phyloP scores from a whole-genome alignment of 805 yeast genomes.

The Sungouiella blattae region DNA sequence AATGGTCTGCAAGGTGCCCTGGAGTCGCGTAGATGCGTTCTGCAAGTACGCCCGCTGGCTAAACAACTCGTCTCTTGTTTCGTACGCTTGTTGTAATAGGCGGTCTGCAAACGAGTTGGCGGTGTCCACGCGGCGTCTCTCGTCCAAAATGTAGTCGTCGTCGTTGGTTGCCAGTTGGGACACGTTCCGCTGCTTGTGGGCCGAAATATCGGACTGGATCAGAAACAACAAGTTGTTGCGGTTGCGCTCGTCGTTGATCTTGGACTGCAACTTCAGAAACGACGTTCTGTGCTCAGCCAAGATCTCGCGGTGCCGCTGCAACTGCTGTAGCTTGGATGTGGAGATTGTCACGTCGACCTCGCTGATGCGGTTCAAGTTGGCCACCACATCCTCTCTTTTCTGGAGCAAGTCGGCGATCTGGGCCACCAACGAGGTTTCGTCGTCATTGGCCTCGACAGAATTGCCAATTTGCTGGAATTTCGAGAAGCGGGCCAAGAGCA shows the following conservation, averaged over 20 bases:
- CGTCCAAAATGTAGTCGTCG: constrained; percentile 75
- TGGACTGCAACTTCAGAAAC: constrained; percentile 53
- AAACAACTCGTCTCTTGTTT: constrained; percentile 80
- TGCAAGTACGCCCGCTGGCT: constrained; percentile 65
- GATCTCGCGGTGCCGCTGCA: constrained; percentile 76
- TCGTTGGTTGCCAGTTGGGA: constrained; percentile 32
- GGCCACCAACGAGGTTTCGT: constrained; percentile 22
- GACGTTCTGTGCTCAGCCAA: constrained; percentile 66
- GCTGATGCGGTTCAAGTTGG: constrained; percentile 47
- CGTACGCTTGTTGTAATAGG: constrained; percentile 78
- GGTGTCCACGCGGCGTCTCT: constrained; percentile 65
- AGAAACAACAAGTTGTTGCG: constrained; percentile 68
- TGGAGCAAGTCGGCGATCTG: constrained; percentile 24
- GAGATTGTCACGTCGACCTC: constrained; percentile 53
- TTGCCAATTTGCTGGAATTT: constrained; percentile 23
- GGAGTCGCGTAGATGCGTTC: constrained; percentile 61
- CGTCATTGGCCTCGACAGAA: constrained; percentile 19
- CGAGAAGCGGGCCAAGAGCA: constrained; percentile 41
- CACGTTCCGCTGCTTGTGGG: constrained; percentile 47
- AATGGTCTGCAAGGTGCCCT: constrained; percentile 58
- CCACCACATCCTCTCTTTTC: constrained; percentile 51
- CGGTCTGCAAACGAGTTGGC: constrained; percentile 77
- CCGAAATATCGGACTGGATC: constrained; percentile 77
- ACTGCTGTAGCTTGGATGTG: constrained; percentile 74
- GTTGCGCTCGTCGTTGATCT: constrained; percentile 71